Evolutionary conservation across 768 basidiomycete species (phyloP), one percentile per base, ranked within the genome.

Genomic region (Phanerochaete sordida): DNA sequence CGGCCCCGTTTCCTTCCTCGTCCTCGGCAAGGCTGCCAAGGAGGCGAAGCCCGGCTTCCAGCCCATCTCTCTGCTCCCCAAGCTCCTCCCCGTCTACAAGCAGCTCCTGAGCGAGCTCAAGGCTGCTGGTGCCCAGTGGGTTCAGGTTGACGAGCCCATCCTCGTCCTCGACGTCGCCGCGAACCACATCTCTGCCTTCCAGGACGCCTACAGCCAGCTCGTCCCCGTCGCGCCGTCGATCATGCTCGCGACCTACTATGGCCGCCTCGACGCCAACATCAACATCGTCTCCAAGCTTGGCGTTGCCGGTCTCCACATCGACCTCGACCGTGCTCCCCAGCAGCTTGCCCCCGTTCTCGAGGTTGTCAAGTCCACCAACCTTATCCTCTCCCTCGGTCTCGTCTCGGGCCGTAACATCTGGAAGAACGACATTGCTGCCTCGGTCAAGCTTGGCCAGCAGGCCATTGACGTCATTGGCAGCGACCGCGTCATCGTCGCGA

Each of bases 321-420:
- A 99, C 73, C 86, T 98, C 65, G 88, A 91, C 78, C 94, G 95
- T 74, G 96, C 93, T 58, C 90, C 95, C 31, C 83, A 75, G 57
- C 97, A 99, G 76, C 87, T 99, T 64, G 88, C 91, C 52, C 81
- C 81, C 48, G 90, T 93, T 64, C 63, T 96, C 64, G 82, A 80
- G 46, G 94, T 93, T 58, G 73, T 98, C 75, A 97, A 95, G 82
- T 72, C 83, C 63, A 95, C 93, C 65, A 76, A 75, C 69, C 82
- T 94, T 63, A 71, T 88, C 64, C 84, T 99, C 55, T 98, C 97
- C 43, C 87, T 98, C 63, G 97, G 97, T 76, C 74, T 98, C 62
- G 91, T 99, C 64, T 98, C 97, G 47, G 97, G 97, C 57, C 94
- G 97, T 73, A 98, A 98, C 83, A 93, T 99, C 80, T 99, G 97